Evolutionary conservation across 257 asterid genomes (phyloP).

Genomic region (Solanum dulcamara): DNA sequence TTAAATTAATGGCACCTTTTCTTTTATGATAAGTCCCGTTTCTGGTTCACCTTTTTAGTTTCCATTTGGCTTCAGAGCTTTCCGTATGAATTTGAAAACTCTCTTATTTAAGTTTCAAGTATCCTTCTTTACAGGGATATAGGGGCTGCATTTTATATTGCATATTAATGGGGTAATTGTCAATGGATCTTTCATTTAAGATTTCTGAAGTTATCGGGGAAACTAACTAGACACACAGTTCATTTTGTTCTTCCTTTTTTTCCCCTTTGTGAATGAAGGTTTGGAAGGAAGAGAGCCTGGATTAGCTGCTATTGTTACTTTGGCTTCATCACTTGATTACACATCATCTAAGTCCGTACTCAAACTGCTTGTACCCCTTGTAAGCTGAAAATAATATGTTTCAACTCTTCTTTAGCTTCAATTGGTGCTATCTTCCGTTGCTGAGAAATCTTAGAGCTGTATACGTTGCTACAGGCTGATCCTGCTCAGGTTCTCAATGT

Average conservation of each 20-base stretch:
- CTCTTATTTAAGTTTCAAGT: background rate
- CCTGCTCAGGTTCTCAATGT: slow-evolving; percentile 94
- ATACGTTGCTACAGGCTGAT: slow-evolving; percentile 55
- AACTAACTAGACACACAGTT: background rate
- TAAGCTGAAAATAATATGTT: slow-evolving; percentile 26
- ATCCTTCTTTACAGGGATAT: background rate
- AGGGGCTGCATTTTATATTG: background rate
- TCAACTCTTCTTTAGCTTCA: background rate
- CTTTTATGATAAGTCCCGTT: background rate
- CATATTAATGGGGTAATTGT: background rate
- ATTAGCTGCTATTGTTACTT: slow-evolving; percentile 80
- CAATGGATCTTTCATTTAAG: background rate
- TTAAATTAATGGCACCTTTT: background rate
- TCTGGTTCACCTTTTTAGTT: background rate
- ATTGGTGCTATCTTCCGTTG: background rate
- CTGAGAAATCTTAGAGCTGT: background rate
- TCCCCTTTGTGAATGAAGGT: background rate
- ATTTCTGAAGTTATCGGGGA: background rate
- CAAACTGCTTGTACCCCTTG: slow-evolving; percentile 76
- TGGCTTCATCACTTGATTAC: slow-evolving; percentile 93
- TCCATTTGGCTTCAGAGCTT: background rate
- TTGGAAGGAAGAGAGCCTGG: slow-evolving; percentile 60
- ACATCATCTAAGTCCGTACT: slow-evolving; percentile 74
- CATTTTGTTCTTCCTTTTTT: background rate
- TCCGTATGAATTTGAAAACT: background rate